Percentiles rank a stretch among this genome's conserved stretches.
Evolutionary conservation across 2,329 filamentous ascomycete genomes (phyloP).

Genomic region (Grosmannia clavigera): DNA sequence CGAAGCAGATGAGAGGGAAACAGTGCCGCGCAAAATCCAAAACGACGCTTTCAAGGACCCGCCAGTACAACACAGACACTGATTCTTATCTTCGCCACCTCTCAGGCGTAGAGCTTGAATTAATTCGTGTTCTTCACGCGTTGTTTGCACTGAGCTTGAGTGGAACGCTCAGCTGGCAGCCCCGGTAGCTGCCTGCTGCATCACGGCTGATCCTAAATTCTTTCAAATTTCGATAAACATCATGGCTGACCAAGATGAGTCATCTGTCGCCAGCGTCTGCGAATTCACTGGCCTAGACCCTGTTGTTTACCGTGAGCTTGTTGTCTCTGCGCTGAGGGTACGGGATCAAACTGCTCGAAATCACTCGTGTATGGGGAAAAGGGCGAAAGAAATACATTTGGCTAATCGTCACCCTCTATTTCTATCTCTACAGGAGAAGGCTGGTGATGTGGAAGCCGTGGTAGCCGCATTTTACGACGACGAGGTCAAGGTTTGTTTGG

Average conservation of each 20-base stretch:
- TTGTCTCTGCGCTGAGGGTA: constrained; percentile 28
- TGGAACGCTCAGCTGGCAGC: not conserved
- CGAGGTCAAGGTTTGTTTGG: constrained; percentile 26
- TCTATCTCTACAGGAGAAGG: constrained; percentile 24
- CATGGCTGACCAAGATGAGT: constrained; percentile 23
- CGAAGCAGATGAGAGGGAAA: not conserved
- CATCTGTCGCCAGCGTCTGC: constrained; percentile 25
- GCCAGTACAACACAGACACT: not conserved
- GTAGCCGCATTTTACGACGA: constrained; percentile 41
- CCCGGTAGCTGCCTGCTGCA: not conserved
- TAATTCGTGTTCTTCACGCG: not conserved
- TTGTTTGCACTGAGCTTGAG: not conserved
- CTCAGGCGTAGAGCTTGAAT: not conserved
- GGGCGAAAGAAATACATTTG: too few species aligned
- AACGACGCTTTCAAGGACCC: not conserved
- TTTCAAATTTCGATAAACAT: not conserved
- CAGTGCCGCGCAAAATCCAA: not conserved
- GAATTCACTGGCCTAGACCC: constrained; percentile 27
- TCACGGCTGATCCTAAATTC: not conserved
- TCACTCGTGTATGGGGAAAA: not conserved
- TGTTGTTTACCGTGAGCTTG: constrained; percentile 24
- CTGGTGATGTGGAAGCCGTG: constrained; percentile 34
- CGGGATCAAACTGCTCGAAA: not conserved
- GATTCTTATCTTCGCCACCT: not conserved
- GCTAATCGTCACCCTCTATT: not conserved